A percentile compares a stretch with the other conserved stretches of the same genome.
Evolutionary conservation across 2,329 filamentous ascomycete genomes (phyloP).

Genomic region (Claviceps cyperi): DNA sequence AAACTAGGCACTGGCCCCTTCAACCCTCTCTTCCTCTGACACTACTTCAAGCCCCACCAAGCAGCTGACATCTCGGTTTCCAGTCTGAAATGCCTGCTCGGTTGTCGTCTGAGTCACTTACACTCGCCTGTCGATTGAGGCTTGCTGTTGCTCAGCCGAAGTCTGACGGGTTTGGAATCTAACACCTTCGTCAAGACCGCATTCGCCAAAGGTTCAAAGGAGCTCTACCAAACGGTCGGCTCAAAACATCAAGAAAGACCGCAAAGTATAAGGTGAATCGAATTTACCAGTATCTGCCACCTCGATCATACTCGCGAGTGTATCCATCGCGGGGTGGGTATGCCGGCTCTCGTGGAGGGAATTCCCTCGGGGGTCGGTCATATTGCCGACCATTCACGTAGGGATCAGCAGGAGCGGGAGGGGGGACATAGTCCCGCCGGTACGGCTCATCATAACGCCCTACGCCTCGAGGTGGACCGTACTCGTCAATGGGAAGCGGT

Average conservation of each 20-base stretch:
- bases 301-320: slow-evolving; percentile 34
- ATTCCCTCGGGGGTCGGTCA: slow-evolving; percentile 38
- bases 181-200: slow-evolving; percentile 21
- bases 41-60: background rate
- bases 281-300: slow-evolving; percentile 36
- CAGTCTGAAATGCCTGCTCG: background rate
- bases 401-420: slow-evolving; percentile 48
- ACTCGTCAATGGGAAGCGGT: slow-evolving; percentile 53
- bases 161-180: slow-evolving; percentile 14
- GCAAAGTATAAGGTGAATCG: slow-evolving; percentile 9
- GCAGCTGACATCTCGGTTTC: background rate
- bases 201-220: slow-evolving; percentile 9
- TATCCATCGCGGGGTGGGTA: slow-evolving; percentile 27
- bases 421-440: slow-evolving; percentile 50
- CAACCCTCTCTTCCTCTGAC: background rate
- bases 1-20: too few species aligned
- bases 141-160: background rate
- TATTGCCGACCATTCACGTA: slow-evolving; percentile 44
- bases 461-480: slow-evolving; percentile 46
- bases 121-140: background rate
- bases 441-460: slow-evolving; percentile 63
- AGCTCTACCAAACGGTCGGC: slow-evolving; percentile 1
- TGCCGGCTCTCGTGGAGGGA: slow-evolving; percentile 28
- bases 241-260: background rate
- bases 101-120: background rate